Evolutionary conservation across 495 filamentous ascomycete species (phyloP).

Genomic region (Penicillium roqueforti): DNA sequence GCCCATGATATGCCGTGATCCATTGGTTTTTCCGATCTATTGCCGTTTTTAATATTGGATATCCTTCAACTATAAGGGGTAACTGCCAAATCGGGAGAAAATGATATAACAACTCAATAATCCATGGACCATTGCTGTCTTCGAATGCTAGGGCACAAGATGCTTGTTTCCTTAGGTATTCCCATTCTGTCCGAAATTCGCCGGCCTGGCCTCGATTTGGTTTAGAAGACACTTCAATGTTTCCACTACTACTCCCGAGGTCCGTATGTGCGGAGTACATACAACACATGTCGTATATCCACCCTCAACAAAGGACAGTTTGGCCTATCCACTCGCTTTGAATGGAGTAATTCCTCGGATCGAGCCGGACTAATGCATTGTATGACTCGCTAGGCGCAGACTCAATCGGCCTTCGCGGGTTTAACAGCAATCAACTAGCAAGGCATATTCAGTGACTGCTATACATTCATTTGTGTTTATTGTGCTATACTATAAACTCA

Average conservation of each 20-base stretch:
- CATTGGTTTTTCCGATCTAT: neutral
- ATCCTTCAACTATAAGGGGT: neutral
- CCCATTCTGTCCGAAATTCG: neutral
- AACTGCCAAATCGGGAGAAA: neutral
- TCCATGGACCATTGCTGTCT: neutral
- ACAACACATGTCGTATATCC: too few species aligned
- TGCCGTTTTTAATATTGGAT: neutral
- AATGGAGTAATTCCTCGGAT: neutral
- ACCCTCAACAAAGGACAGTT: neutral
- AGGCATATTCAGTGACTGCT: neutral
- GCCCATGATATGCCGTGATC: neutral
- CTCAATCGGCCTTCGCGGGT: neutral
- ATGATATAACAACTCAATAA: neutral
- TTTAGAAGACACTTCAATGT: too few species aligned
- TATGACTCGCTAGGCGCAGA: neutral
- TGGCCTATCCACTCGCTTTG: neutral
- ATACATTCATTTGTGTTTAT: too few species aligned
- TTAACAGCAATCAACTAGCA: neutral
- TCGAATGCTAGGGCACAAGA: neutral
- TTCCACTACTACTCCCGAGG: too few species aligned
- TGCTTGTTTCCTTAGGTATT: neutral
- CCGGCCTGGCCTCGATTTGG: neutral
- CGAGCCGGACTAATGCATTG: neutral
- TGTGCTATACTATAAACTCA: too few species aligned
- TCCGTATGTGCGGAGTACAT: neutral